phyloP scores from a whole-genome alignment of 1,139 yeast genomes.

The Spencermartinsiella ligniputridi region DNA sequence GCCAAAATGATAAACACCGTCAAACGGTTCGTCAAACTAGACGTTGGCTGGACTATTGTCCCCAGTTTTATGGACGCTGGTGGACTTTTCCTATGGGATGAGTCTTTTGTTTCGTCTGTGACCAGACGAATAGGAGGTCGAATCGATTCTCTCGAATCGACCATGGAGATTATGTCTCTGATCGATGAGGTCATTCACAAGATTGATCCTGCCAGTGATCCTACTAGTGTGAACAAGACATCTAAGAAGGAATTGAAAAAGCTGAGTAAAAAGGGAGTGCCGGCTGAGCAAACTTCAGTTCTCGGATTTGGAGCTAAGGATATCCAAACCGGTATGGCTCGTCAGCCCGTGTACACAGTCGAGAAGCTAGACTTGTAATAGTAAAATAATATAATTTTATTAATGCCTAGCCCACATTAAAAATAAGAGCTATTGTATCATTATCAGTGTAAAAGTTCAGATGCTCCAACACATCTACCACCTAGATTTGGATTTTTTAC shows the following conservation, averaged over 20 bases:
- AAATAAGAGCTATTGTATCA: too few species aligned
- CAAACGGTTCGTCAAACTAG: conserved; percentile 38
- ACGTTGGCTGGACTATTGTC: conserved; percentile 56
- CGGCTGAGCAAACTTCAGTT: conserved; percentile 6
- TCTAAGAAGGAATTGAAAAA: conserved; percentile 24
- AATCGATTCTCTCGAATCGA: conserved; percentile 46
- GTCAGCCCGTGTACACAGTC: conserved; percentile 27
- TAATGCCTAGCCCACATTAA: too few species aligned
- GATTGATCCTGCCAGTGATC: conserved; percentile 17
- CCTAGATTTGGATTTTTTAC: not conserved
- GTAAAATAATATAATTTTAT: not conserved
- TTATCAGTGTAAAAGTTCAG: too few species aligned
- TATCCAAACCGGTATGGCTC: conserved; percentile 21
- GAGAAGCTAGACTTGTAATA: conserved; percentile 25
- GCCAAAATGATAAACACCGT: conserved; percentile 39
- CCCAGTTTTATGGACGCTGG: conserved; percentile 67
- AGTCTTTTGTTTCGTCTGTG: conserved; percentile 42
- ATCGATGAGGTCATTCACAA: conserved; percentile 46
- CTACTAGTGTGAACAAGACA: conserved; percentile 13
- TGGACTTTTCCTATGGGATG: conserved; percentile 63
- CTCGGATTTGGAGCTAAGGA: conserved; percentile 2
- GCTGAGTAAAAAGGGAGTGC: conserved; percentile 22
- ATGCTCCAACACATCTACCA: too few species aligned
- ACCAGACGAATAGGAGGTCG: conserved; percentile 44
- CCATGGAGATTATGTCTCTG: conserved; percentile 52